Base-by-base conservation (phyloP, 352 stramenopile species). In the Chrysophaeum taylorii region DNA sequence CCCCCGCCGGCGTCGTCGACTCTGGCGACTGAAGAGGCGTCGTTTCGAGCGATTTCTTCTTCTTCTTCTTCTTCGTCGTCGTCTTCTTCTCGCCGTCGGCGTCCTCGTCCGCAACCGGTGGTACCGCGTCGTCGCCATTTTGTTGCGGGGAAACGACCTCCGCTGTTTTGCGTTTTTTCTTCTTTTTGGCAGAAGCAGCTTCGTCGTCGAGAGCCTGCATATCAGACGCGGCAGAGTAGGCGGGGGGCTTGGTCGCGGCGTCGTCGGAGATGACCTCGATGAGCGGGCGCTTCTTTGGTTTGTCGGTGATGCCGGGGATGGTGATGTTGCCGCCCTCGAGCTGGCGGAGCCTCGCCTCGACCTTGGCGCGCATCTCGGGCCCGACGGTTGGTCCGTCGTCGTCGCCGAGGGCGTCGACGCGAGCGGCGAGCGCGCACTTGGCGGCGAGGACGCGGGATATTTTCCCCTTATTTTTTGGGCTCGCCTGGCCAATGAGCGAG, bases 381-480 rank as follows among this genome's bases (percentile, higher is more conserved):
- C 93, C 95, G 72, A 99, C 96, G 21, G 85, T 97, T 39, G 92
- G 89, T 62, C 94, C 85, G 0, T 90, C 93, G 33, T 93, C 88
- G 73, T 99, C 96, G 43, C 91, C 94, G 7, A 99, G 82, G 9
- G 96, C 94, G 83, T 99, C 96, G n/a, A 99, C 94, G 75, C 96
- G 91, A 53, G 97, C 96, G n/a, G 94, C 94, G 23, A 99, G 82
- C 29, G 96, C 82, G 35, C 91, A 96, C 87, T 99, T 99, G 67
- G 93, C 94, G 18, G 96, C 95, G 60, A 99, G 82, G 27, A 99
- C 92, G 71, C 96, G 91, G 72, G 85, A 96, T 71, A 99, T 99
- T 80, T 98, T 98, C 73, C 96, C 96, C 86, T 99, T 99, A 84
- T 98, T 90, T 86, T 99, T 99, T 1, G 94, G 91, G n/a, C 90